Evolutionary conservation across 2,329 filamentous ascomycete genomes (phyloP).

Genomic region (Fusarium torreyae): DNA sequence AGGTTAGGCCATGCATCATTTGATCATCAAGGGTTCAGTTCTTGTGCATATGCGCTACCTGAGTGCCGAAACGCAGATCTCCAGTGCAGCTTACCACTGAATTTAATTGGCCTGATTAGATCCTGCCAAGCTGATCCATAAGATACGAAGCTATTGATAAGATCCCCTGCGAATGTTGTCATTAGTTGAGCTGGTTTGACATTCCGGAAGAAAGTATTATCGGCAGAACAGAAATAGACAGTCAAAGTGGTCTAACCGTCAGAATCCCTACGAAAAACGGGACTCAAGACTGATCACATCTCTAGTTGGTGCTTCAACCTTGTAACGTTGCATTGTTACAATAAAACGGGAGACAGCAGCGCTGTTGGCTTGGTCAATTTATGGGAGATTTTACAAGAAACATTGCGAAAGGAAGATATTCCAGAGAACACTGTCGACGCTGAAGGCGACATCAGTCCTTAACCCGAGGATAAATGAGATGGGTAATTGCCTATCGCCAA

Average conservation of each 20-base stretch:
- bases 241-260: conserved; percentile 34
- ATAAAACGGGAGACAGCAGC: conserved; percentile 47
- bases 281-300: conserved; percentile 38
- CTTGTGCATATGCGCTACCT: too few species aligned
- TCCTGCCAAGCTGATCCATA: too few species aligned
- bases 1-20: too few species aligned
- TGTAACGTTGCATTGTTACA: conserved; percentile 42
- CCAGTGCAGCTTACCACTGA: too few species aligned
- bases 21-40: too few species aligned
- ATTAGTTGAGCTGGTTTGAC: conserved; percentile 12
- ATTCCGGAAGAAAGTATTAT: conserved; percentile 41
- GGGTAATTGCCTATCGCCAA: conserved; percentile 49
- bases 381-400: conserved; percentile 39
- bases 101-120: too few species aligned
- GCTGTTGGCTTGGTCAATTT: conserved; percentile 28
- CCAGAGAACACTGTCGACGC: conserved; percentile 56
- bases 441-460: conserved; percentile 11
- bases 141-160: too few species aligned
- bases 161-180: too few species aligned
- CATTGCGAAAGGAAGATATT: conserved; percentile 44
- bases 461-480: fast-evolving
- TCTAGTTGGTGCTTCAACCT: conserved; percentile 11
- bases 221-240: conserved; percentile 27
- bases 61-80: too few species aligned
- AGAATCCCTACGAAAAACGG: conserved; percentile 38